Evolutionary conservation across 257 asterid species (phyloP), one percentile per base, ranked within the genome.

Genomic region (Fraxinus cuspidata): DNA sequence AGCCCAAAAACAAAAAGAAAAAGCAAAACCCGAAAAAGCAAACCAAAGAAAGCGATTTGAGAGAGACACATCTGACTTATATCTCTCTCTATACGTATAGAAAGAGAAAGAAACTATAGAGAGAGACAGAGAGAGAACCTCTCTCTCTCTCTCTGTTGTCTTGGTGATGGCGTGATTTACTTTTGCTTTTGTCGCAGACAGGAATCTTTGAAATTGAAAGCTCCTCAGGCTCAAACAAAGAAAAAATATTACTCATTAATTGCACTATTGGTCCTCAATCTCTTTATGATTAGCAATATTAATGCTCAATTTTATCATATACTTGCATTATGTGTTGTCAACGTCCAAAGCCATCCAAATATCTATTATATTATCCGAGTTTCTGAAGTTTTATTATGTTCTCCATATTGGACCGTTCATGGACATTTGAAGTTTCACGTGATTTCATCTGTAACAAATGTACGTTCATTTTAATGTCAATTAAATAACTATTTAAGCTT

Each of bases 171-270:
- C 89, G 89, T 85, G 91, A 65, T 78, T 81, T 77, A 83, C 93
- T 92, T 92, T 92, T 86, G 89, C 96, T 90, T 87, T 92, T 85
- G 82, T 74, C 78, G 79, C 82, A 53, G 85, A 87, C 90, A 83
- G 83, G 96, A 92, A 92, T 90, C 93, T 92, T 90, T 89, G 84
- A 86, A 84, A 85, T 83, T 85, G 32, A 80, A 86, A 83, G 76
- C 66, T 81, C 75, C 84, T 71, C n/a, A n/a, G n/a, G n/a, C n/a
- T n/a, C 74, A 21, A 71, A 78, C 40, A 23, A 58, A 79, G 66
- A 40, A 65, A 68, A 76, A 56, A 12, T 77, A 76, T 25, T 38
- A 51, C 15, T 44, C 1, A 23, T 5, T 7, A 58, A 53, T 58
- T 63, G 2, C 32, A 9, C 0, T 42, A 7, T 40, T 63, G 34